Evolutionary conservation across 345 rosid genomes (phyloP).

Genomic region (Ceriops decandra): DNA sequence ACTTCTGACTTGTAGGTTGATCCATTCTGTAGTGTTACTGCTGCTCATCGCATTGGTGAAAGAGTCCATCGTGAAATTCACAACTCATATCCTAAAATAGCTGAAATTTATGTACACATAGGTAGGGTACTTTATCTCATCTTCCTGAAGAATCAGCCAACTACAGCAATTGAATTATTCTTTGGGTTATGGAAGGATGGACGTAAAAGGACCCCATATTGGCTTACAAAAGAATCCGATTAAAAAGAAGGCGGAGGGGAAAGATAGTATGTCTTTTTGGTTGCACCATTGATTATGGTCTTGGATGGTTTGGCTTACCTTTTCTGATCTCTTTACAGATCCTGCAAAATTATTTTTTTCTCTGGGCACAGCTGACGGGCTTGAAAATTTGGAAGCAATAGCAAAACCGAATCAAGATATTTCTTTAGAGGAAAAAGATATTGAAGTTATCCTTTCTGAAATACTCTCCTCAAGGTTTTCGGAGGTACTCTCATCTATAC

Average conservation of each 20-base stretch:
- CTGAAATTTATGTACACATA: slow-evolving; percentile 94
- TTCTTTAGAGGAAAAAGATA: slow-evolving; percentile 38
- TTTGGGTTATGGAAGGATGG: neutral
- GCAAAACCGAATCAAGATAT: slow-evolving; percentile 20
- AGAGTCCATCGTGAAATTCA: slow-evolving; percentile 66
- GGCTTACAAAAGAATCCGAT: neutral
- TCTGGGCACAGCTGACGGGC: slow-evolving; percentile 26
- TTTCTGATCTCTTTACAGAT: slow-evolving; percentile 37
- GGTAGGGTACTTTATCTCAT: slow-evolving; percentile 37
- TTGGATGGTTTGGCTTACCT: neutral
- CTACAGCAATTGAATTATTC: neutral
- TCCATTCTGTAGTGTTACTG: slow-evolving; percentile 85
- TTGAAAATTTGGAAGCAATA: slow-evolving; percentile 23
- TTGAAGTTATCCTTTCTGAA: slow-evolving; percentile 42
- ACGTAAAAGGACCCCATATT: neutral
- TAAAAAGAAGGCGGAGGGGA: neutral
- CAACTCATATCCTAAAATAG: slow-evolving; percentile 59
- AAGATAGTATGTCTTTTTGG: neutral
- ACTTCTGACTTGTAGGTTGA: slow-evolving; percentile 53
- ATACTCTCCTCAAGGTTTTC: slow-evolving; percentile 44
- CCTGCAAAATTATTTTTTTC: slow-evolving; percentile 53
- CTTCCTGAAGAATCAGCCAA: slow-evolving; percentile 2
- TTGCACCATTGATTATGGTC: neutral
- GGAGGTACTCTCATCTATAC: slow-evolving; percentile 36
- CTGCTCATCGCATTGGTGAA: slow-evolving; percentile 88